Evolutionary conservation across 2,329 filamentous ascomycete genomes (phyloP).

Genomic region (Ampelomyces quisqualis): DNA sequence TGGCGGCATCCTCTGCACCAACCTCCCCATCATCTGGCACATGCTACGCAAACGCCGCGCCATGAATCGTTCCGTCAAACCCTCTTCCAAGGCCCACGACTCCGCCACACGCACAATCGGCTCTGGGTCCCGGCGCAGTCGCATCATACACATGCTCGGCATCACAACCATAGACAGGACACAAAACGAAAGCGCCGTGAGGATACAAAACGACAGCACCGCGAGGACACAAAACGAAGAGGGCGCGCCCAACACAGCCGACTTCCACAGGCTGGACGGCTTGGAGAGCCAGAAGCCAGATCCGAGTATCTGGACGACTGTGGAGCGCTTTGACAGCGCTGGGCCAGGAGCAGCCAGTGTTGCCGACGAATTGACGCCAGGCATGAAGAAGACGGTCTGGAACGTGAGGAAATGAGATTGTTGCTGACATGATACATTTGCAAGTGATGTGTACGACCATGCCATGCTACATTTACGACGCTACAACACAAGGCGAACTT

Average conservation of each 20-base stretch:
- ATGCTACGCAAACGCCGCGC: constrained; percentile 32
- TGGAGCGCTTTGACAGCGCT: constrained; percentile 14
- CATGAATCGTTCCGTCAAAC: constrained; percentile 13
- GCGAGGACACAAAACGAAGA: constrained; percentile 14
- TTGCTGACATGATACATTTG: neutral
- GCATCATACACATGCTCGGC: constrained; percentile 24
- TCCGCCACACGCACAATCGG: constrained; percentile 25
- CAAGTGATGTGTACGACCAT: neutral
- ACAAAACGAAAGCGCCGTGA: constrained; percentile 24
- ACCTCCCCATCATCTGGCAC: constrained; percentile 40
- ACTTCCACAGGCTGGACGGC: constrained; percentile 28
- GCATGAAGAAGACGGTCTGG: constrained; percentile 36
- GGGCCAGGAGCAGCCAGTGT: constrained; percentile 3
- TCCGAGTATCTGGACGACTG: constrained; percentile 17
- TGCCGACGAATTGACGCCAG: constrained; percentile 15
- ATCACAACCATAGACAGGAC: constrained; percentile 26
- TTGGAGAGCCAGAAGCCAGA: constrained; percentile 19
- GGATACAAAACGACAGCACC: constrained; percentile 26
- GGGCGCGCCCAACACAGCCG: constrained; percentile 10
- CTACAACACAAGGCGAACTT: constrained; percentile 1
- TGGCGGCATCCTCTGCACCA: constrained; percentile 38
- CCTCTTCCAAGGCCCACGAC: constrained; percentile 18
- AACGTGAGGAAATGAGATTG: constrained; percentile 27
- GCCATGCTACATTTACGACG: neutral
- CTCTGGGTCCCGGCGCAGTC: constrained; percentile 19